Evolutionary conservation across 1,284 basidiomycete genomes (phyloP), one percentile per base, ranked within the genome.

Genomic region (Grifola frondosa): DNA sequence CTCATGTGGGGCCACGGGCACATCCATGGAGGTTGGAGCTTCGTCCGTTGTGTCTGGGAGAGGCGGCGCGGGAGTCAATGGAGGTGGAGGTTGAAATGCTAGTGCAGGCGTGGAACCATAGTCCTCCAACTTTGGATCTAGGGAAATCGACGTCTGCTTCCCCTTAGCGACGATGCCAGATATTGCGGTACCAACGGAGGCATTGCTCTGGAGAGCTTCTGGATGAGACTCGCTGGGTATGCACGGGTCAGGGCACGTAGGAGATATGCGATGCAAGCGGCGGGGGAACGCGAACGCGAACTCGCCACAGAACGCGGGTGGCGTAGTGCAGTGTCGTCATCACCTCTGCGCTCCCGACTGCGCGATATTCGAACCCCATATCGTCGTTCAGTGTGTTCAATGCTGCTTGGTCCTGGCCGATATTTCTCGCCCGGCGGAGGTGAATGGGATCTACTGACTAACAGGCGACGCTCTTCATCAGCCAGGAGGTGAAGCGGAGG

Each of bases 401-500:
- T 40, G 20, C 48, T 50, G 17, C 15, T 20, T 20, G 45, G 42
- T n/a, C 43, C 32, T 3, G 33, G 37, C 11, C 37, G 43, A 2
- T 31, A 20, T 19, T 38, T 32, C 23, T 38, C 37, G 28, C 50
- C 45, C 2, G 42, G 45, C 5, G 37, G 34, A 2, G 49, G 49
- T n/a, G 44, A 48, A 22, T 48, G 51, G 16, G 45, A 41, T 13
- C 48, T 48, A 22, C 48, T 46, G 13, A 44, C 46, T 25, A 53
- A 48, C 17, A 44, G 19, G 13, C 48, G 48, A 13, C 48, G 48
- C 26, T 53, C 51, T 22, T 53, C 45, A 33, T 53, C 46, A 3
- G 51, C 50, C 31, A 53, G 37, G 32, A 50, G 43, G 17, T 50
- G 51, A 26, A 53, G 23, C 1, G 51, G 51, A 12, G 51, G 51